Evolutionary conservation across 768 basidiomycete genomes (phyloP), one percentile per base, ranked within the genome.

Genomic region (Macrocybe gigantea): DNA sequence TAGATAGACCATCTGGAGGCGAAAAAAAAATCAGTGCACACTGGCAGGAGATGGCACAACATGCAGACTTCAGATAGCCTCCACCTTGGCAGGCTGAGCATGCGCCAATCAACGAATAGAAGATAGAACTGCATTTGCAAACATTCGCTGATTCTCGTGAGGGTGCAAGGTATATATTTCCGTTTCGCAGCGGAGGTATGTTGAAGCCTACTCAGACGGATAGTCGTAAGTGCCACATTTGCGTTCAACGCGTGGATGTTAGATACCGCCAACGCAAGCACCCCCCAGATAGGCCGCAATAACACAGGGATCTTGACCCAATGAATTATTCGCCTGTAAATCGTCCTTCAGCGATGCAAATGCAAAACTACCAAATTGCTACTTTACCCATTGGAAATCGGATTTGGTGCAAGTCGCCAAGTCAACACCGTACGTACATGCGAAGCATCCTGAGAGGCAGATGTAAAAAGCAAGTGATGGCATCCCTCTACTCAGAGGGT

Each of bases 61-160:
- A 22, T 22, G 22, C 22, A 22, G 22, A 22, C 22, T 22, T 22
- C 4, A 22, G 22, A 51, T 61, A 75, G 0, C 56, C 60, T 12
- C 70, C 67, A 30, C 62, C 62, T 59, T 85, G 83, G 54, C 83
- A 85, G 30, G 64, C 65, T 32, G 71, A 79, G 53, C 83, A 85
- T 0, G 82, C 82, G 44, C 74, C 77, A 29, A 84, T 61, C 45
- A 77, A 48, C 9, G 71, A 75, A 54, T 85, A 85, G 30, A 73
- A 73, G 13, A 83, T 74, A 1, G 79, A 69, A 56, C 71, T 83
- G 55, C 83, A 85, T 49, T 60, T 54, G 53, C 83, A 85, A 3
- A 50, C 36, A 45, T 70, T 64, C 7, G 73, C 72, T 14, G 61
- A 34, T 0, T 48, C 44, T n/a, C 54, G 44, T 2, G 49, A 50